Evolutionary conservation across 2,329 filamentous ascomycete genomes (phyloP), one percentile per base, ranked within the genome.

Genomic region (Dactylellina parvicollis): DNA sequence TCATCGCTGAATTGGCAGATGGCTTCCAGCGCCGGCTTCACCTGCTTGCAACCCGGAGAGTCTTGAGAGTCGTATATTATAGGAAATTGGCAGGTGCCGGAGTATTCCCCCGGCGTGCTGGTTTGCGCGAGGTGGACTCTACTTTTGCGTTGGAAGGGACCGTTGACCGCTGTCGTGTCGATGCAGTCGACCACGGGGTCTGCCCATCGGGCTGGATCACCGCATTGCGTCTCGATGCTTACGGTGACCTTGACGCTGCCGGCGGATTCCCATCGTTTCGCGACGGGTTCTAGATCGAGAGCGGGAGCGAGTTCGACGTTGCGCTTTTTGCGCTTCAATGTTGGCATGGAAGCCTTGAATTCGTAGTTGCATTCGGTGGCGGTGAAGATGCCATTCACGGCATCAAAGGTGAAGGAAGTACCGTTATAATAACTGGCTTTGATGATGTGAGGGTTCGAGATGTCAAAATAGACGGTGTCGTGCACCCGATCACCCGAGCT

Each of bases 401-500:
- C 40, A n/a, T 61, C 57, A 28, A 61, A 61, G 4, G 26, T 50
- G 24, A 50, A 49, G 2, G 24, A 20, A 1, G 56, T 61, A 9
- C 42, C 56, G 36, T 61, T 61, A 9, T 49, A 28, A 34, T 61
- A 61, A 14, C 42, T 61, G 2, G 56, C 42, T 50, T 36, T 61
- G 18, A 49, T 49, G 30, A 38, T 38, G 9, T 38, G 7, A 36
- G 56, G 40, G 9, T 28, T 38, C 4, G 56, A 49, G 1, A 61
- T 40, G 22, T 61, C 56, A 14, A 42, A 47, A n/a, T 61, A 61
- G 3, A 49, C 18, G 7, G 56, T 36, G 20, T 61, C 44, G 10
- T 16, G 40, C n/a, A 38, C 30, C 10, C 12, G 12, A 18, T 49
- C 16, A 18, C 22, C 44, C 8, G 18, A 10, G 26, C 26, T 40